phyloP scores from a whole-genome alignment of 2,329 filamentous ascomycete genomes.

The Fusarium sterilihyphosum region DNA sequence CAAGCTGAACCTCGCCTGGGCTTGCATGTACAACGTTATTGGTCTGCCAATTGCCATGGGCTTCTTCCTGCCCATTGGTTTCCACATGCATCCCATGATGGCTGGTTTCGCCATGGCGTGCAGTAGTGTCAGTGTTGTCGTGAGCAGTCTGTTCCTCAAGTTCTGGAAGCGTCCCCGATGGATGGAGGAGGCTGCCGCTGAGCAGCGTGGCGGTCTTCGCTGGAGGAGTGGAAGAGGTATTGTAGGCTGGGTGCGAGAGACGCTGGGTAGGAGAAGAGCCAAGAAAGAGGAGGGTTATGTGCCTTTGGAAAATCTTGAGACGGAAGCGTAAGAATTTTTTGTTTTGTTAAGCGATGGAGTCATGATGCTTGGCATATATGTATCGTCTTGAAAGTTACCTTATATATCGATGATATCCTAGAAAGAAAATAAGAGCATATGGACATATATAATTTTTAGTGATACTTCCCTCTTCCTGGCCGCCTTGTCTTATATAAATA shows the following conservation, averaged over 20 bases:
- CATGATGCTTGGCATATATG: conserved; percentile 11
- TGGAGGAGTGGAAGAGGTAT: conserved; percentile 56
- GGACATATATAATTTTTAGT: neutral
- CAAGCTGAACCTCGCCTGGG: conserved; percentile 92
- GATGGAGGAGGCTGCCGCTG: conserved; percentile 79
- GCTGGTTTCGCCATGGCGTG: conserved; percentile 94
- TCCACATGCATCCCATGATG: conserved; percentile 91
- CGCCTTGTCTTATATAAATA: neutral
- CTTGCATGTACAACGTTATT: conserved; percentile 90
- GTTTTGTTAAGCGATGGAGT: conserved; percentile 20
- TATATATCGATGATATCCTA: conserved; percentile 17
- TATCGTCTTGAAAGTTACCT: neutral
- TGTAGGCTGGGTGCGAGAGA: conserved; percentile 55
- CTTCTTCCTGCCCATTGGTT: conserved; percentile 88
- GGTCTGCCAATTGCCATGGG: conserved; percentile 98
- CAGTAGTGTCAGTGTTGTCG: conserved; percentile 89
- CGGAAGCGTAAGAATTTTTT: conserved; percentile 19
- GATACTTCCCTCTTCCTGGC: neutral
- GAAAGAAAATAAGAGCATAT: conserved; percentile 14
- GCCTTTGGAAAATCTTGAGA: conserved; percentile 64
- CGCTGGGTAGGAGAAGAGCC: conserved; percentile 49
- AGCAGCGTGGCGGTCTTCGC: conserved; percentile 62
- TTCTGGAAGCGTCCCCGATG: conserved; percentile 86
- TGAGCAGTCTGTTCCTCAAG: conserved; percentile 83
- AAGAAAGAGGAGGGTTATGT: conserved; percentile 67